Evolutionary conservation across 2,329 filamentous ascomycete species (phyloP), one percentile per base, ranked within the genome.

Genomic region (Samsoniella hepiali): DNA sequence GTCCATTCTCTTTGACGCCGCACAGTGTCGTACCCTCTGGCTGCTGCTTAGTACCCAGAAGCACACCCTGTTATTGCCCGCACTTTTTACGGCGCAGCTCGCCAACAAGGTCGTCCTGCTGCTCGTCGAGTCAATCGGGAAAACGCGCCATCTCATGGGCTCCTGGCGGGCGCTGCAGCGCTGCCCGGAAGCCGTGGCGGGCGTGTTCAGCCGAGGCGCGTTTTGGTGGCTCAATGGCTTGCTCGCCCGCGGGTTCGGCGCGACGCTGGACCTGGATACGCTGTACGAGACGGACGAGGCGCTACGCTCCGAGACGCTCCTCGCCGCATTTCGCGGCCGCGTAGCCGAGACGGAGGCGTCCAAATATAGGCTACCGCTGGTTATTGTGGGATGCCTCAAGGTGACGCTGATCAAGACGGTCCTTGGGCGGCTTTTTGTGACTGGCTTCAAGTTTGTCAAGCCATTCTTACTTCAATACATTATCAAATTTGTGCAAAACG

Each of bases 11-110:
- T 70, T 79, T 32, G 79, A 80, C 45, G 65, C 70, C 5, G 69
- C 74, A 0, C 74, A 76, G 65, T 68, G 70, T 2, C 70, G 78
- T 50, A 78, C 78, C 0, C 62, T 78, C 3, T 79, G 74, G 70
- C 66, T 79, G 9, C 27, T 58, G 11, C 31, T 15, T 4, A 5
- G 5, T 22, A 27, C 7, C 27, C 51, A 38, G n/a, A 32, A 22
- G 32, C 9, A n/a, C 8, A 11, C n/a, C 13, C n/a, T 27, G 15
- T 74, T 70, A 32, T 74, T 70, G 34, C 67, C 71, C 3, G 66
- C 69, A 17, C 60, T 77, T 2, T 74, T 75, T 36, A 74, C 72
- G 2, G 66, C 68, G 4, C 66, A 68, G 1, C 60, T 77, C 3
- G 72, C 63, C 4, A 36, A 71, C 50, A 78, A 77, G 58, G 5